A percentile compares a stretch with the other conserved stretches of the same genome.
phyloP scores from a whole-genome alignment of 2,329 filamentous ascomycete genomes.

The Colletotrichum sublineola region DNA sequence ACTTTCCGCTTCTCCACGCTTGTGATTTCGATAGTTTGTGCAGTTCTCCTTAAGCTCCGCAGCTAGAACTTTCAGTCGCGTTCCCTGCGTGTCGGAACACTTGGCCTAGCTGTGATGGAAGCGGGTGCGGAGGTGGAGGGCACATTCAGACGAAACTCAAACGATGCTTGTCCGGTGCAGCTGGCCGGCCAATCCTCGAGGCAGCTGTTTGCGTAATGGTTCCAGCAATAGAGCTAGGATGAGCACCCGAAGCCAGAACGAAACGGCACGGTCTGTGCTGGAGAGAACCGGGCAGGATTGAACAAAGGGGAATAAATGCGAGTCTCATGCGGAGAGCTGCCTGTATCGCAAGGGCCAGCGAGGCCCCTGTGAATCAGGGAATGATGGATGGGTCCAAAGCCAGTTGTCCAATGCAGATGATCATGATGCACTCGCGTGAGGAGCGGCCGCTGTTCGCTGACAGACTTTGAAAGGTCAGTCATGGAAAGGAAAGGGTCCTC shows the following conservation, averaged over 20 bases:
- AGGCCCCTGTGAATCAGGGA: not conserved
- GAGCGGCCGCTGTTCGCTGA: not conserved
- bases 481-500: not conserved
- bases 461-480: not conserved
- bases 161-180: conserved; percentile 14
- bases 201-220: not conserved
- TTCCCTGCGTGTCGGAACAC: conserved; percentile 5
- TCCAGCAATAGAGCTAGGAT: not conserved
- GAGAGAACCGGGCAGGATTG: not conserved
- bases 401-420: not conserved
- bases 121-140: not conserved
- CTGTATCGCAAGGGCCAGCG: not conserved
- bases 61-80: conserved; percentile 8
- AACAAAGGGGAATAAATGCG: not conserved
- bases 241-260: conserved; percentile 2
- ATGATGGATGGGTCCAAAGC: not conserved
- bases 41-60: not conserved
- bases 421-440: not conserved
- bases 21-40: conserved; percentile 17
- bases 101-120: no score
- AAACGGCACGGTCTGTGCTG: conserved; percentile 35
- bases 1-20: not conserved
- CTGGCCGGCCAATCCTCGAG: not conserved
- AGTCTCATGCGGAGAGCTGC: conserved; percentile 18
- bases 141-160: conserved; percentile 31